Conservation (phyloP, 306 rosid species). For the Corylus avellana region DNA sequence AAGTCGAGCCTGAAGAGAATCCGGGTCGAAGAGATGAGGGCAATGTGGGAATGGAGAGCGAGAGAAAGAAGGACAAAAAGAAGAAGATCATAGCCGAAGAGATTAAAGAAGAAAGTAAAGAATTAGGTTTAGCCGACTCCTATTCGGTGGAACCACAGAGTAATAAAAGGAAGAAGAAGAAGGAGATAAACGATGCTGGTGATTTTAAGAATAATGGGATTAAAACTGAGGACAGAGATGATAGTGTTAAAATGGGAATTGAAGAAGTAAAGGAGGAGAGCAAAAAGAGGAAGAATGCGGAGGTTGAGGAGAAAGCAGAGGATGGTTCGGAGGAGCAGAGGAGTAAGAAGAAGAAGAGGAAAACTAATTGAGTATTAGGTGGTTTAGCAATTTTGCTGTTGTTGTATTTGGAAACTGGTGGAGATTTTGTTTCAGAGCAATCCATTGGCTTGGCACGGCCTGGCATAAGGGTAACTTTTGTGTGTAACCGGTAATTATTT, state of each 20-base stretch:
- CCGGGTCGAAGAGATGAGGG: not conserved
- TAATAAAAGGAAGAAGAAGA: constrained; percentile 24
- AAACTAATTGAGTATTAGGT: not conserved
- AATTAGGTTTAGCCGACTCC: not conserved
- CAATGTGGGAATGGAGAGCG: constrained; percentile 6
- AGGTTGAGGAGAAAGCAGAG: constrained; percentile 5
- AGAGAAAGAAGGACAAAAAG: constrained; percentile 16
- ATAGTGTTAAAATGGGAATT: not conserved
- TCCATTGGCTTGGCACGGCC: not conserved
- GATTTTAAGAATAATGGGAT: not conserved
- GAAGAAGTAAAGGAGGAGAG: constrained; percentile 3
- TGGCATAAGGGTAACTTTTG: not conserved
- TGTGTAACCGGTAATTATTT: not conserved
- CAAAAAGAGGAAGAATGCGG: constrained; percentile 8
- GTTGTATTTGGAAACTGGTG: not conserved
- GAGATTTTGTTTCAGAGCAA: not conserved
- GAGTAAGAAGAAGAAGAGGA: constrained; percentile 28
- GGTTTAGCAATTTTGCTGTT: not conserved
- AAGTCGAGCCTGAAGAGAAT: not conserved
- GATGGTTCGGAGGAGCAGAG: constrained; percentile 7
- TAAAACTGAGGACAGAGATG: not conserved
- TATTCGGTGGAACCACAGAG: not conserved
- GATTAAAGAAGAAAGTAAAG: constrained; percentile 3
- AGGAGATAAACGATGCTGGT: not conserved
- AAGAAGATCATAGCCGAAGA: constrained; percentile 7